Evolutionary conservation across 306 rosid species (phyloP).

Genomic region (Prunus campanulata): DNA sequence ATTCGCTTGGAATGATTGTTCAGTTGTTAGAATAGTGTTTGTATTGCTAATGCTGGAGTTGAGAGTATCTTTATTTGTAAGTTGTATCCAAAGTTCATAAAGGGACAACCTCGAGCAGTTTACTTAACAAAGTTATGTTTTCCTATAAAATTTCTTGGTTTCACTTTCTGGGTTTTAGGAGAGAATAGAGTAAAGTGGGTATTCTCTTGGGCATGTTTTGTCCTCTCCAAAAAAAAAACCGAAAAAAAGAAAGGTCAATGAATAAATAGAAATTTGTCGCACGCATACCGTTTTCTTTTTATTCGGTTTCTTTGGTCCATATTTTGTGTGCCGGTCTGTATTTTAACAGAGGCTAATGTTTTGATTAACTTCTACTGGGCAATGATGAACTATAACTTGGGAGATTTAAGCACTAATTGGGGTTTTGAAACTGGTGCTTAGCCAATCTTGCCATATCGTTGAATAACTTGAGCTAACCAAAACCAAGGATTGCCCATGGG

Average conservation of each 20-base stretch:
- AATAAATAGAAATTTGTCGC: background rate
- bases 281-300: background rate
- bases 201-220: background rate
- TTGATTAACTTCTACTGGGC: too few relatives aligned
- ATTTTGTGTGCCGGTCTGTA: too few relatives aligned
- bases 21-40: conserved; percentile 43
- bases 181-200: background rate
- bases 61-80: conserved; percentile 27
- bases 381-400: too few relatives aligned
- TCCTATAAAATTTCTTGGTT: background rate
- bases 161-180: background rate
- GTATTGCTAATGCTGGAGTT: conserved; percentile 32
- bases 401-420: too few relatives aligned
- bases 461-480: too few relatives aligned
- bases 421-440: too few relatives aligned
- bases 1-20: conserved; percentile 33
- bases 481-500: too few relatives aligned
- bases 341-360: too few relatives aligned
- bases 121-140: conserved; percentile 14
- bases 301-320: too few relatives aligned
- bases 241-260: background rate
- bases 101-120: conserved; percentile 28
- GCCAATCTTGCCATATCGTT: too few relatives aligned
- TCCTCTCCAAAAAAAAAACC: background rate
- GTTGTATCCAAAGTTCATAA: conserved; percentile 39